phyloP scores from a whole-genome alignment of 805 yeast genomes.

The Ogataea neopini region DNA sequence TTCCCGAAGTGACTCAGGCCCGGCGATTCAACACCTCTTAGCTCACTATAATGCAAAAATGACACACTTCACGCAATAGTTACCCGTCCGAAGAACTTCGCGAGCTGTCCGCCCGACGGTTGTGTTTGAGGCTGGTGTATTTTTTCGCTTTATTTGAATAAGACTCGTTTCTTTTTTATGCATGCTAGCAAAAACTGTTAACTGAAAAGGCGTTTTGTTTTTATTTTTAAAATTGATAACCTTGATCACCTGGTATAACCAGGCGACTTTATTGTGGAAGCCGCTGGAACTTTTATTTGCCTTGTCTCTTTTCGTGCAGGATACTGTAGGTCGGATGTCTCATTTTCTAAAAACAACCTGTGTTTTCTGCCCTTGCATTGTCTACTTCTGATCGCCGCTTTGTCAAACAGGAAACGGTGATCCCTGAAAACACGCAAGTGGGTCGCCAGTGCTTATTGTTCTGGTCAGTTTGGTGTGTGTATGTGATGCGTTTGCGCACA shows the following conservation, averaged over 20 bases:
- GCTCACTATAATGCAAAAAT: not conserved
- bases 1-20: not conserved
- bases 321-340: not conserved
- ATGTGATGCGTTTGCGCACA: slow-evolving; percentile 7
- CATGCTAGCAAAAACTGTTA: slow-evolving; percentile 2
- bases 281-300: not conserved
- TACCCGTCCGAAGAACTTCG: not conserved
- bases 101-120: not conserved
- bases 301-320: not conserved
- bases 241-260: not conserved
- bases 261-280: not conserved
- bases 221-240: slow-evolving; percentile 2
- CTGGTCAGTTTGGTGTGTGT: not conserved
- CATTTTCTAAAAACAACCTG: not conserved
- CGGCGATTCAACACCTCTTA: not conserved
- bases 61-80: not conserved
- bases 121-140: slow-evolving; percentile 4
- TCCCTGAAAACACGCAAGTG: slow-evolving; percentile 3
- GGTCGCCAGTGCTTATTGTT: slow-evolving; percentile 4
- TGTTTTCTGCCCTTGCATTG: slow-evolving; percentile 5
- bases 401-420: not conserved
- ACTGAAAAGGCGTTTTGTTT: slow-evolving; percentile 2
- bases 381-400: not conserved
- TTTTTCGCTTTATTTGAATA: not conserved
- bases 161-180: slow-evolving; percentile 7